Evolutionary conservation across 163 green algal species (phyloP).

Genomic region (Prototheca cutis): DNA sequence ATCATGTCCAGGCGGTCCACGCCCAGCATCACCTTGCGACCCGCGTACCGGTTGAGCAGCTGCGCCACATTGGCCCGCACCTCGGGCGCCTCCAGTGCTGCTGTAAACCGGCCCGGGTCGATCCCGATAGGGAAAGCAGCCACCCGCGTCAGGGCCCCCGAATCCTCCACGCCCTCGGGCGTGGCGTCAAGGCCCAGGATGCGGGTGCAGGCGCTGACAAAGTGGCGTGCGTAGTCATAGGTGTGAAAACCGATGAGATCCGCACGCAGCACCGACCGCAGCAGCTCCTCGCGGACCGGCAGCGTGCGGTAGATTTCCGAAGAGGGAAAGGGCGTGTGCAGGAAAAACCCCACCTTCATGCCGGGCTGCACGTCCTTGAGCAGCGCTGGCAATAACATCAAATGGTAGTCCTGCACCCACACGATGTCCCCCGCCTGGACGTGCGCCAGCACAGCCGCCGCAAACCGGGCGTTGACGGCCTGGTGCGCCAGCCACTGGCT

Average conservation of each 20-base stretch:
- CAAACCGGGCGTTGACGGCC: slow-evolving; percentile 65
- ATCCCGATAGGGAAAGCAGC: slow-evolving; percentile 91
- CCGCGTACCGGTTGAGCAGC: slow-evolving; percentile 64
- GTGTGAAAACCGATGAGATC: slow-evolving; percentile 93
- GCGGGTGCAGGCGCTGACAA: slow-evolving; percentile 89
- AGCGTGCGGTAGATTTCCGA: slow-evolving; percentile 95
- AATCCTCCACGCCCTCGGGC: slow-evolving; percentile 84
- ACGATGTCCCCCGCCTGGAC: slow-evolving; percentile 78
- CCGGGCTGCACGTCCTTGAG: slow-evolving; percentile 71
- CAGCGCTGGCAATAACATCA: slow-evolving; percentile 92
- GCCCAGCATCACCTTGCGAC: slow-evolving; percentile 89
- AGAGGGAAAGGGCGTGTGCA: slow-evolving; percentile 96
- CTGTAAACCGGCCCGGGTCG: slow-evolving; percentile 86
- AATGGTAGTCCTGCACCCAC: slow-evolving; percentile 97
- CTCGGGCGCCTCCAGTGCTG: slow-evolving; percentile 69
- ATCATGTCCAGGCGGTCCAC: slow-evolving; percentile 99
- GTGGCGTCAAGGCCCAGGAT: slow-evolving; percentile 94
- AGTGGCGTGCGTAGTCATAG: slow-evolving; percentile 98
- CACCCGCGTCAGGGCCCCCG: slow-evolving; percentile 74
- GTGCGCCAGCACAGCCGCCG: slow-evolving; percentile 64
- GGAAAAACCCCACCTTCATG: slow-evolving; percentile 87
- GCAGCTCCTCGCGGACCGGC: slow-evolving; percentile 86
- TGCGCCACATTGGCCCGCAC: slow-evolving; percentile 81
- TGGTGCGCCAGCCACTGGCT: slow-evolving; percentile 92
- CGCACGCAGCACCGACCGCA: slow-evolving; percentile 65